Conservation (phyloP, 108 stramenopile genomes). For the Nitzschia sp. region DNA sequence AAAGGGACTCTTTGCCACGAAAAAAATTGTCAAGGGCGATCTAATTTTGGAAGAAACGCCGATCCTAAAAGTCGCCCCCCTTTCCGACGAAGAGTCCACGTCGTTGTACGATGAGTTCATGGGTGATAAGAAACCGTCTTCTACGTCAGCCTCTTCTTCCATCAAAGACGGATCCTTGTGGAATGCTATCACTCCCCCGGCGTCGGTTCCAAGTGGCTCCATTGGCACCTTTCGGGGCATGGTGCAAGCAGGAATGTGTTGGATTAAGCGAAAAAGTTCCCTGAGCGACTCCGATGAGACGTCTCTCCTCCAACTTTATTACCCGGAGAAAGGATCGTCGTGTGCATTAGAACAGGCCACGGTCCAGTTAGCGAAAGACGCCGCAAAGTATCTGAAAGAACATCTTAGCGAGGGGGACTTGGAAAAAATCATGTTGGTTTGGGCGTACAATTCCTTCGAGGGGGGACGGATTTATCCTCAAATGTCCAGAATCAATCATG, state of each 20-base stretch:
- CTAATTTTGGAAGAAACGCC: conserved; percentile 68
- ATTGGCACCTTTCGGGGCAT: conserved; percentile 61
- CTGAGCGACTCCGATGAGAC: conserved; percentile 20
- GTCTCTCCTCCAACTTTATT: conserved; percentile 52
- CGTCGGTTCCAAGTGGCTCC: conserved; percentile 9
- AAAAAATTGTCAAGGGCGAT: conserved; percentile 59
- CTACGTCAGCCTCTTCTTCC: neutral
- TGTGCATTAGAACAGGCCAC: conserved; percentile 41
- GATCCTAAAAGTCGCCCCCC: conserved; percentile 38
- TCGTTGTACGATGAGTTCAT: conserved; percentile 1
- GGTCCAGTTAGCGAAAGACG: conserved; percentile 41
- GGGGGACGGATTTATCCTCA: conserved; percentile 70
- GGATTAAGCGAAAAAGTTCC: conserved; percentile 20
- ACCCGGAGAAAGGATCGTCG: conserved; percentile 38
- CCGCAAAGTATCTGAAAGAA: conserved; percentile 43
- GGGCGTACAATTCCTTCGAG: conserved; percentile 83
- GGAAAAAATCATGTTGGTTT: conserved; percentile 58
- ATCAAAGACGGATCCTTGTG: conserved; percentile 6
- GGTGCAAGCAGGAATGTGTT: conserved; percentile 58
- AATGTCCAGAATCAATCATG: conserved; percentile 73
- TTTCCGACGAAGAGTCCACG: conserved; percentile 12
- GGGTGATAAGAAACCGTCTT: conserved; percentile 5
- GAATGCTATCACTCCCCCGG: conserved; percentile 28
- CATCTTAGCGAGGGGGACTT: conserved; percentile 31
- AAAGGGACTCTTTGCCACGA: conserved; percentile 68